Conservation (phyloP, 2,329 filamentous ascomycete species). For the Penicillium olsonii region DNA sequence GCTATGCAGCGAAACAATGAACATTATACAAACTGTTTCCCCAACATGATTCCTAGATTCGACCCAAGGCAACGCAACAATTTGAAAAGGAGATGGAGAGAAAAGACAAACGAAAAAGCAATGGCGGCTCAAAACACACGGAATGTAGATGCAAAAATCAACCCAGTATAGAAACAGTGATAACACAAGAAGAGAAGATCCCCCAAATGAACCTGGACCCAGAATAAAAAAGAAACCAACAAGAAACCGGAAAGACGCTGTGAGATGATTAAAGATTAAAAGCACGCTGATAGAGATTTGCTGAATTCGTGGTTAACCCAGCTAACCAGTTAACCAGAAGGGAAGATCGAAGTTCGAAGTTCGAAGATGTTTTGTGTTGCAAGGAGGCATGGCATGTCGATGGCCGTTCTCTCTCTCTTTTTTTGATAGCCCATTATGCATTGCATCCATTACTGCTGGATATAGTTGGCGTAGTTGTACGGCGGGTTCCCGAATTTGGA, state of each 20-base stretch:
- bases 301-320: slow-evolving; percentile 15
- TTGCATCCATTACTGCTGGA: slow-evolving; percentile 25
- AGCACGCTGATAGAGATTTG: slow-evolving; percentile 19
- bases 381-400: not conserved
- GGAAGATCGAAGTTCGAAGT: not conserved
- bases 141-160: not conserved
- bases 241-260: slow-evolving; percentile 11
- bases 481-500: slow-evolving; percentile 31
- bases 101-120: no score
- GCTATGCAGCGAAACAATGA: slow-evolving; percentile 12
- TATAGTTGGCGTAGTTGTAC: slow-evolving; percentile 33
- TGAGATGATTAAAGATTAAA: slow-evolving; percentile 24
- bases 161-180: not conserved
- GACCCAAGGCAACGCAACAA: slow-evolving; percentile 3
- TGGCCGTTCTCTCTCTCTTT: not conserved
- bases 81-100: not conserved
- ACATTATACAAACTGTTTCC: slow-evolving; percentile 9
- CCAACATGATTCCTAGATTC: slow-evolving; percentile 5
- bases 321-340: slow-evolving; percentile 12
- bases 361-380: not conserved
- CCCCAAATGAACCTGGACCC: not conserved
- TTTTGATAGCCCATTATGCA: not conserved
- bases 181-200: not conserved
- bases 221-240: slow-evolving; percentile 3
- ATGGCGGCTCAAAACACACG: not conserved